These are phyloP conservation scores for Blumeria hordei DNA, from an alignment of 2,329 filamentous ascomycete genomes.

Conservation along the genomic window DNA sequence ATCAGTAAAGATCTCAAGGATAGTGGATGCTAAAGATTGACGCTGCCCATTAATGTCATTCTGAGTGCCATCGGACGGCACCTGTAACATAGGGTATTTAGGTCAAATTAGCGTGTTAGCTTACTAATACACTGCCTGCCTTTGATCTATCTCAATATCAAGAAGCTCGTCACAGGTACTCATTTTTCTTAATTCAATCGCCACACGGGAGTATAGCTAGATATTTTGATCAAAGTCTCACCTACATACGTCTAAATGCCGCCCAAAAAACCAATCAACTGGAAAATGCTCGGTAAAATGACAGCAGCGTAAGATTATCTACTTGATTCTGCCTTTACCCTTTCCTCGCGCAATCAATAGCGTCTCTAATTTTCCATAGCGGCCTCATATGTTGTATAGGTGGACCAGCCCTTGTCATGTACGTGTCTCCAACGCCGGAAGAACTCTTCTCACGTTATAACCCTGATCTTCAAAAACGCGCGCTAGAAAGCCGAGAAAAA, in stretches of 20 bases:
- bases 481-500: constrained; percentile 53
- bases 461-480: constrained; percentile 75
- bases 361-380: constrained; percentile 21
- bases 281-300: constrained; percentile 45
- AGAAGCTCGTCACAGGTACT: too few relatives aligned
- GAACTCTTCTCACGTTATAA: constrained; percentile 85
- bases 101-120: too few relatives aligned
- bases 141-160: too few relatives aligned
- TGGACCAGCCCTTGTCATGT: constrained; percentile 64
- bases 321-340: constrained; percentile 6
- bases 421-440: constrained; percentile 63
- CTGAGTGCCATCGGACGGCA: too few relatives aligned
- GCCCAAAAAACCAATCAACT: constrained; percentile 25
- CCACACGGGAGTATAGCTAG: too few relatives aligned
- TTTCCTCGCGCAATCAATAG: neutral
- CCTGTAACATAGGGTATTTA: too few relatives aligned
- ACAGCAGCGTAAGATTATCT: constrained; percentile 31
- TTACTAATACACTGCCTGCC: too few relatives aligned
- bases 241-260: constrained; percentile 14
- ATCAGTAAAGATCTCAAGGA: too few relatives aligned
- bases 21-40: too few relatives aligned
- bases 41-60: too few relatives aligned
- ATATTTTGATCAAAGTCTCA: too few relatives aligned
- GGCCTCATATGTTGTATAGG: constrained; percentile 51
- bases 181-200: too few relatives aligned